phyloP scores from a whole-genome alignment of 306 rosid genomes.

The Chamaecrista fasciculata region DNA sequence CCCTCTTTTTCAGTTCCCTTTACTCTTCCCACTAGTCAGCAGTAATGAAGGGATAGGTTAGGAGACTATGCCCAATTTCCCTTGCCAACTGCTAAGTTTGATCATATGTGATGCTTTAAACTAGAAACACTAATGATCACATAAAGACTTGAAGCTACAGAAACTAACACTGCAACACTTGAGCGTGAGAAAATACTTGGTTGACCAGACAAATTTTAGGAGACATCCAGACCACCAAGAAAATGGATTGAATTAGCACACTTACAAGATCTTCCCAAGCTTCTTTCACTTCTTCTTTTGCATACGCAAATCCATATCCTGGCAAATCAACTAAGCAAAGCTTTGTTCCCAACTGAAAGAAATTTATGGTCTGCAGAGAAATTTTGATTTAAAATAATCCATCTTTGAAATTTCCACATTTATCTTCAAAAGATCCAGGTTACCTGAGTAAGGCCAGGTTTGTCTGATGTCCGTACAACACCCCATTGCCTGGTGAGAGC shows the following conservation, averaged over 20 bases:
- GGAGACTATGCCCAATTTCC: neutral
- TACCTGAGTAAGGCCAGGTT: conserved; percentile 97
- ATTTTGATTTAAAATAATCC: neutral
- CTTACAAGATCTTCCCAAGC: conserved; percentile 98
- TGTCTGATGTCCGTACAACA: conserved; percentile 83
- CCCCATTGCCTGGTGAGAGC: conserved; percentile 98
- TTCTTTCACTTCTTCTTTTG: conserved; percentile 94
- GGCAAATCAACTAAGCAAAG: conserved; percentile 89
- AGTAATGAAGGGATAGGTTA: neutral
- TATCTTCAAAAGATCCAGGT: neutral
- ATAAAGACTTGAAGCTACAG: neutral
- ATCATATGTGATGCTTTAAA: neutral
- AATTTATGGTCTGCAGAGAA: conserved; percentile 72
- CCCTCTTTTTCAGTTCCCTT: neutral
- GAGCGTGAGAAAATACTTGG: neutral
- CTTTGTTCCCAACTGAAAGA: conserved; percentile 76
- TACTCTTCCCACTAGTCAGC: neutral
- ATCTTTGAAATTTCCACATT: neutral
- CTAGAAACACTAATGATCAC: conserved; percentile 9
- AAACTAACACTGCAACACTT: conserved; percentile 6
- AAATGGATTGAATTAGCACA: conserved; percentile 27
- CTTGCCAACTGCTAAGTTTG: neutral
- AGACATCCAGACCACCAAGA: conserved; percentile 23
- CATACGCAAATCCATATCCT: conserved; percentile 97
- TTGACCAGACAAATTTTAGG: conserved; percentile 10